These are phyloP conservation scores for Westerdykella ornata DNA, from an alignment of 2,329 filamentous ascomycete genomes.

Conservation along the genomic window DNA sequence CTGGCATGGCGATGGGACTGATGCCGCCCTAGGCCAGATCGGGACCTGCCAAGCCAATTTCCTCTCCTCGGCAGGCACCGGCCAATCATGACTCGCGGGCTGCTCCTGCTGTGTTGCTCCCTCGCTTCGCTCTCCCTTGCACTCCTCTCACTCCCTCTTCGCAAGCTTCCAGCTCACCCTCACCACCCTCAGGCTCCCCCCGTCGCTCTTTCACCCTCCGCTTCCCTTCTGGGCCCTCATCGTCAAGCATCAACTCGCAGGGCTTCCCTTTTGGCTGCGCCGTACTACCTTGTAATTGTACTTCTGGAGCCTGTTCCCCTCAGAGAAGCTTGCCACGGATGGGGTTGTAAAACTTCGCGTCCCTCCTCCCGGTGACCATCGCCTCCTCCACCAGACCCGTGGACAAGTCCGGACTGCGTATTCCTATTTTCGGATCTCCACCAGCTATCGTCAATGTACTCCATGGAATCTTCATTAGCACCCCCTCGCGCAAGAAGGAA, in stretches of 20 bases:
- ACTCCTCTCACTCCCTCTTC: background rate
- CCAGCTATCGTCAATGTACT: too few species aligned
- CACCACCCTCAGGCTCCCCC: background rate
- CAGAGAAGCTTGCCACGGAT: background rate
- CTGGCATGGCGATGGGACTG: too few species aligned
- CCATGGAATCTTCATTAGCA: too few species aligned
- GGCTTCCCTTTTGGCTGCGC: background rate
- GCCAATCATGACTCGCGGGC: too few species aligned
- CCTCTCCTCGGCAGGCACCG: too few species aligned
- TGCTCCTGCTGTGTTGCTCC: background rate
- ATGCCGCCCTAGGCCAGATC: too few species aligned
- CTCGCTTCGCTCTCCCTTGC: background rate
- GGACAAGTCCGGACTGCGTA: too few species aligned
- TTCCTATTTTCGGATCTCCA: too few species aligned
- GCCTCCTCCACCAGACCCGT: too few species aligned
- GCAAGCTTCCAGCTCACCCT: background rate
- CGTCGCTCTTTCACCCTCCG: background rate
- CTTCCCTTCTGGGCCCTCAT: background rate
- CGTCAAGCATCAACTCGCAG: background rate
- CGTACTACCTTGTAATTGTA: background rate
- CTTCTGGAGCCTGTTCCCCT: background rate
- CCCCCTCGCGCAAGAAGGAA: background rate
- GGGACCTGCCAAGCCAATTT: too few species aligned
- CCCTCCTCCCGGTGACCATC: too few species aligned
- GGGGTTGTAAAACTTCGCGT: background rate